Conservation (phyloP, 352 stramenopile genomes). For the Pythium graminicola region DNA sequence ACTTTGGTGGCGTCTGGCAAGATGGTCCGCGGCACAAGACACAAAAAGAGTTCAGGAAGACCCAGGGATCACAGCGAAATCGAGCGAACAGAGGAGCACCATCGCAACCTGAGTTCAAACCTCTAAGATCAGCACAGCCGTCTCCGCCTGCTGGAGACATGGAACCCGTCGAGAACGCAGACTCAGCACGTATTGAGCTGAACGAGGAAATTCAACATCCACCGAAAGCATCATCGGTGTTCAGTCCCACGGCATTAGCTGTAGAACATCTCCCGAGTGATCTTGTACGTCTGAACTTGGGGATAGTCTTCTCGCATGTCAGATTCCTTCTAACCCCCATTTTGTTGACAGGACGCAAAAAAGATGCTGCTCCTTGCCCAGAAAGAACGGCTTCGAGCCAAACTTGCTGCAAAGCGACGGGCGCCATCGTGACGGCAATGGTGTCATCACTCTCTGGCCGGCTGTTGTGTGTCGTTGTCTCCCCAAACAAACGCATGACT, state of each 20-base stretch:
- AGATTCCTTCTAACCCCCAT: too few species aligned
- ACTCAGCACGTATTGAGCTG: not conserved
- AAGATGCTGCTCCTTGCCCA: conserved; percentile 50
- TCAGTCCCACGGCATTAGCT: not conserved
- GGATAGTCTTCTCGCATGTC: too few species aligned
- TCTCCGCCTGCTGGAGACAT: not conserved
- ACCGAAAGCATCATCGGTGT: not conserved
- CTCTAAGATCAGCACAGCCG: not conserved
- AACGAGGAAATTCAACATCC: not conserved
- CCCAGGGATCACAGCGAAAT: not conserved
- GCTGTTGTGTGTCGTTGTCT: too few species aligned
- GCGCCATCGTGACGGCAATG: too few species aligned
- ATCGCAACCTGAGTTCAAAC: not conserved
- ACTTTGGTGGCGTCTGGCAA: conserved; percentile 76
- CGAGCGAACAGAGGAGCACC: not conserved
- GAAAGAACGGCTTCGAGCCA: conserved; percentile 59
- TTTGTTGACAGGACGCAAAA: conserved; percentile 37
- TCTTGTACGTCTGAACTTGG: conserved; percentile 1
- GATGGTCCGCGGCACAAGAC: conserved; percentile 54
- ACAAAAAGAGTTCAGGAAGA: conserved; percentile 43
- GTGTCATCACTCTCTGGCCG: too few species aligned
- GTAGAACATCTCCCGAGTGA: not conserved
- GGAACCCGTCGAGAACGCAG: not conserved
- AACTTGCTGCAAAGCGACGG: conserved; percentile 36
- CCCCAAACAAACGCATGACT: too few species aligned